Evolutionary conservation across 192 early-diverging fungal genomes (phyloP).

Genomic region (Backusella luteola): DNA sequence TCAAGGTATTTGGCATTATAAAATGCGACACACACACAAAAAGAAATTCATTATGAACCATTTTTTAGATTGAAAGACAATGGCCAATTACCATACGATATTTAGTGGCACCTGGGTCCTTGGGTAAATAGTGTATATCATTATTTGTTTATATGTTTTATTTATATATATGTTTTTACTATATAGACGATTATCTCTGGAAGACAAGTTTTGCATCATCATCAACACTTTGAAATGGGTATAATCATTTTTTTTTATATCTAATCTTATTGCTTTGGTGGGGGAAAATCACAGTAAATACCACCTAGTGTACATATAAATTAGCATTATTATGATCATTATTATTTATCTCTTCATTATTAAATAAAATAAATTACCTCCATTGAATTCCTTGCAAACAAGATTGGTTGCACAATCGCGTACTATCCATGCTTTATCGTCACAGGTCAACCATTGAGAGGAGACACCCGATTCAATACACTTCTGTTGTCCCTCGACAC

Average conservation of each 20-base stretch:
- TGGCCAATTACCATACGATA: neutral
- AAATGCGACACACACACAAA: no score
- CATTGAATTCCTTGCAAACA: constrained; percentile 7
- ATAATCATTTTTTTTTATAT: neutral
- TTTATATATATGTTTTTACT: neutral
- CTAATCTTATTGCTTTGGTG: neutral
- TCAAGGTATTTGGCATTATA: neutral
- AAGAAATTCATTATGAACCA: no score
- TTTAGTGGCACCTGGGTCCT: neutral
- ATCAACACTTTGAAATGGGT: neutral
- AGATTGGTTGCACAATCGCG: constrained; percentile 8
- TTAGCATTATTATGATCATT: neutral
- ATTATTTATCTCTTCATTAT: neutral
- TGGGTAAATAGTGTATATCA: neutral
- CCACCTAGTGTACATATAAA: neutral
- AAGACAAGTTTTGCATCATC: neutral
- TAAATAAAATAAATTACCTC: neutral
- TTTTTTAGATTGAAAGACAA: neutral
- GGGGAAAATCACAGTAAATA: neutral
- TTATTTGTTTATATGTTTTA: neutral
- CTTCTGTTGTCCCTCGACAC: neutral
- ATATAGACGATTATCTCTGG: neutral
- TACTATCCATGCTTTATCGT: constrained; percentile 10
- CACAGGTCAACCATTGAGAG: constrained; percentile 16
- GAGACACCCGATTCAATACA: neutral